phyloP scores from a whole-genome alignment of 768 basidiomycete genomes.

The Rhizopogon sp. region DNA sequence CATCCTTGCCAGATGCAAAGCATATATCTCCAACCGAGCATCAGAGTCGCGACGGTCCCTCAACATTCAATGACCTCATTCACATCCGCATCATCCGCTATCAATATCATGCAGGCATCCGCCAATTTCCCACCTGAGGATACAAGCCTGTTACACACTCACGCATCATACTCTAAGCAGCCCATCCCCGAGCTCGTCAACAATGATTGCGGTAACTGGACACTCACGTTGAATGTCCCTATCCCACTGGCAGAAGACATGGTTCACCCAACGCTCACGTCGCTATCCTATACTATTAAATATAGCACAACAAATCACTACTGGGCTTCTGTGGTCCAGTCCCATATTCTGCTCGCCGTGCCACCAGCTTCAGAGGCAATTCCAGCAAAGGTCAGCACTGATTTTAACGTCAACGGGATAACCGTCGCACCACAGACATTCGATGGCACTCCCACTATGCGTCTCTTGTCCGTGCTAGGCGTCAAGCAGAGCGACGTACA shows the following conservation, averaged over 20 bases:
- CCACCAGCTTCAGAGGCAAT: not conserved
- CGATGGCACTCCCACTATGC: not conserved
- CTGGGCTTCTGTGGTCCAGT: not conserved
- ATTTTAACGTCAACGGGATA: not conserved
- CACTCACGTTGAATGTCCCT: not conserved
- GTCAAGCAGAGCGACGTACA: not conserved
- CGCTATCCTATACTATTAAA: not conserved
- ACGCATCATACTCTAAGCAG: not conserved
- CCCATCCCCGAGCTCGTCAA: not conserved
- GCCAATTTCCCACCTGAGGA: not conserved
- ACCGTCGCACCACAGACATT: not conserved
- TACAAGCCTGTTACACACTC: not conserved
- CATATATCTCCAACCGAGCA: not conserved
- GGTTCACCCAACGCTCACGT: not conserved
- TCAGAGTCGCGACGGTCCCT: not conserved
- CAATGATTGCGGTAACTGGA: not conserved
- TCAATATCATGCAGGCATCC: not conserved
- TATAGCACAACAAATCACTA: not conserved
- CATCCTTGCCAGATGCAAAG: not conserved
- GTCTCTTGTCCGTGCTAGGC: not conserved
- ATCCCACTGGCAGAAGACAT: not conserved
- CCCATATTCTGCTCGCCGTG: not conserved
- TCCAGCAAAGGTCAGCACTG: not conserved
- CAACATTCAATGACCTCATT: not conserved
- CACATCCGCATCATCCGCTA: not conserved